Evolutionary conservation across 179 eudicot genomes (phyloP).

Genomic region (Beta lomatogona): DNA sequence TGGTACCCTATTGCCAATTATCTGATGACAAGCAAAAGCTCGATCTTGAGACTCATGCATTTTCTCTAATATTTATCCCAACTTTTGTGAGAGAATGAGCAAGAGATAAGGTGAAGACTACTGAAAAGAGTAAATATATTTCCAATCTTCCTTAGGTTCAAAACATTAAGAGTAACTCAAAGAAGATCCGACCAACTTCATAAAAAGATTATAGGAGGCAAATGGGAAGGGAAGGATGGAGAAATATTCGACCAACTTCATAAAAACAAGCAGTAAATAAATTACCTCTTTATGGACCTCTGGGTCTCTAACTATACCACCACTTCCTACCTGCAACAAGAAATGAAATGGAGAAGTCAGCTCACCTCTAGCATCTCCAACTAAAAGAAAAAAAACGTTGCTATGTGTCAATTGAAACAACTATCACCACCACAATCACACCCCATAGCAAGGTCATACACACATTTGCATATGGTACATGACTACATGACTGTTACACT

Average conservation of each 20-base stretch:
- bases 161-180: background rate
- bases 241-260: background rate
- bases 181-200: background rate
- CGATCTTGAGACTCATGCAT: background rate
- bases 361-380: background rate
- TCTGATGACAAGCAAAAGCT: background rate
- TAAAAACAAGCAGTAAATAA: background rate
- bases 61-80: background rate
- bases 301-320: constrained; percentile 95
- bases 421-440: background rate
- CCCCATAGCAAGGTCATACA: background rate
- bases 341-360: constrained; percentile 8
- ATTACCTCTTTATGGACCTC: constrained; percentile 85
- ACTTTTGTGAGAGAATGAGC: background rate
- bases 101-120: background rate
- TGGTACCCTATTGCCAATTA: background rate
- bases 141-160: background rate
- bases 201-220: background rate
- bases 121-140: background rate
- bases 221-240: background rate
- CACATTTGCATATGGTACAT: background rate
- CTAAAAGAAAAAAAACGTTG: background rate
- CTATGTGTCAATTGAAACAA: background rate
- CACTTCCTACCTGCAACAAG: constrained; percentile 85
- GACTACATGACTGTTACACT: background rate